phyloP scores from a whole-genome alignment of 2,329 filamentous ascomycete genomes.

The Fusarium piperis region DNA sequence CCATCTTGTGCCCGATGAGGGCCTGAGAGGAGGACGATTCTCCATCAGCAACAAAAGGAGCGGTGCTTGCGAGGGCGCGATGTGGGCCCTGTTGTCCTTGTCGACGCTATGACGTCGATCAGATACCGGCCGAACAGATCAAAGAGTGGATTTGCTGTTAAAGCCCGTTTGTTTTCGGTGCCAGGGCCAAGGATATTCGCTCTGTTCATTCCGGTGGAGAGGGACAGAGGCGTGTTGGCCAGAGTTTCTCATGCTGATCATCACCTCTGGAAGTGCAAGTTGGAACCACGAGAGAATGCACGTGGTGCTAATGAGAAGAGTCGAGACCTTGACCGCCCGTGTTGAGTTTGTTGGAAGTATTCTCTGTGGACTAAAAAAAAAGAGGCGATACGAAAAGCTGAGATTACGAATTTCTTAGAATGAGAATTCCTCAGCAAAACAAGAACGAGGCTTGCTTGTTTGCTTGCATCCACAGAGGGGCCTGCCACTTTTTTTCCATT shows the following conservation, averaged over 20 bases:
- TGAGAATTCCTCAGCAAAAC: constrained; percentile 7
- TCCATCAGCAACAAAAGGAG: constrained; percentile 4
- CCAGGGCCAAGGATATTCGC: constrained; percentile 3
- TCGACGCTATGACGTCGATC: constrained; percentile 39
- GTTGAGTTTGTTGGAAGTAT: not conserved
- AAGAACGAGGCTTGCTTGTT: not conserved
- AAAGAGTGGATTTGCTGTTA: constrained; percentile 24
- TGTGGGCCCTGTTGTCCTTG: constrained; percentile 17
- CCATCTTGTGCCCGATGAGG: constrained; percentile 10
- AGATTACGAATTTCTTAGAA: constrained; percentile 14
- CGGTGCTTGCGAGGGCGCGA: constrained; percentile 18
- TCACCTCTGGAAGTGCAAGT: constrained; percentile 8
- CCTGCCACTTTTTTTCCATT: not conserved
- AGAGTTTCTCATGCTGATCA: constrained; percentile 28
- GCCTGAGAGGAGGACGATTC: constrained; percentile 14
- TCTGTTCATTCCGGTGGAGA: constrained; percentile 3
- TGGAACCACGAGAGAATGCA: constrained; percentile 10
- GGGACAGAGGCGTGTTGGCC: constrained; percentile 9
- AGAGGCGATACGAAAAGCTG: constrained; percentile 4
- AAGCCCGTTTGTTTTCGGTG: constrained; percentile 20
- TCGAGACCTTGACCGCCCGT: not conserved
- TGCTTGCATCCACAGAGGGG: not conserved
- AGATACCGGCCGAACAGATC: constrained; percentile 24
- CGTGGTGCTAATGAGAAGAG: constrained; percentile 15
- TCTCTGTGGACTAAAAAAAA: not conserved